Evolutionary conservation across 257 asterid species (phyloP), one percentile per base, ranked within the genome.

Genomic region (Henckelia pumila): DNA sequence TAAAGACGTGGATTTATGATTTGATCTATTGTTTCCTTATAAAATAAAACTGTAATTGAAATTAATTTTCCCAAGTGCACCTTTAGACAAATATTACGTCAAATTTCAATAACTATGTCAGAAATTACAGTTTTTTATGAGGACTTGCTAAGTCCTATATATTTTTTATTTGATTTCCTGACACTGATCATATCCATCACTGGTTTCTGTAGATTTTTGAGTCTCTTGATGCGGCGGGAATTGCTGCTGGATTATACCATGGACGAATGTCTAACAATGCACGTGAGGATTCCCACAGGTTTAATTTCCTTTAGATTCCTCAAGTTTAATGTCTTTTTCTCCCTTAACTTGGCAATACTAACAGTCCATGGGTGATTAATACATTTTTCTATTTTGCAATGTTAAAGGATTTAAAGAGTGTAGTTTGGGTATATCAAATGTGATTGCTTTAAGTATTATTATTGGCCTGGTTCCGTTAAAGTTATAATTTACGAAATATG

Each of bases 281-380:
- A 56, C 96, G 98, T 9, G 92, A 88, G 79, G 88, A 78, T 63
- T 81, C 82, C 57, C 98, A 92, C 79, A 89, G 98, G 98, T 92
- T 78, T 61, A 28, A 70, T 32, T 25, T 69, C 66, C 23, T 56
- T 37, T 62, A 19, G 22, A 59, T 55, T 49, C 73, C 69, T 14
- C 47, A 50, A 7, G 24, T 9, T 30, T 67, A 23, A 29, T 21
- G 16, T 4, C 23, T 65, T 63, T n/a, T 29, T 66, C 70, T 71
- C 66, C 33, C 29, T 22, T 14, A 13, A 61, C 37, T 25, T 22
- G 22, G 63, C 70, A 25, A 13, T 16, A n/a, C 59, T 9, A 56
- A 8, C 58, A 29, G n/a, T 52, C 28, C 33, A 60, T 57, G 61
- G 13, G 58, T 26, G 60, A 59, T 71, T 62, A 29, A 3, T 28